A percentile compares a stretch with the other conserved stretches of the same genome.
Conservation (phyloP, 352 stramenopile species). For the Pythium rishiriense region DNA sequence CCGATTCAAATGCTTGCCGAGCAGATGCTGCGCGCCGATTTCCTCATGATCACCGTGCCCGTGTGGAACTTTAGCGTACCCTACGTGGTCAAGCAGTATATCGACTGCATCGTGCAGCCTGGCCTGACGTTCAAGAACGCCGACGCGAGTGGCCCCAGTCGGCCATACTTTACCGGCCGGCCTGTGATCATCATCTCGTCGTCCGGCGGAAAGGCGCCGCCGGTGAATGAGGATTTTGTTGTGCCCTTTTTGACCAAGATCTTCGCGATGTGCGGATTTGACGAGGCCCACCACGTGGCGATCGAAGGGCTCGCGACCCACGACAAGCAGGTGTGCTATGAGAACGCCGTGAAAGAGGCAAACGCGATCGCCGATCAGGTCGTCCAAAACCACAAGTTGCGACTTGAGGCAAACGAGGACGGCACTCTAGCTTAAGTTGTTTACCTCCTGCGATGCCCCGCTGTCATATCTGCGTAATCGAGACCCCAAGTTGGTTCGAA, state of each 20-base stretch:
- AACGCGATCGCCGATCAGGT: slow-evolving; percentile 63
- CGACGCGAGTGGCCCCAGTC: slow-evolving; percentile 53
- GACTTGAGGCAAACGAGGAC: slow-evolving; percentile 42
- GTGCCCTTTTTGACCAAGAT: slow-evolving; percentile 73
- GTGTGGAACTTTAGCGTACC: slow-evolving; percentile 82
- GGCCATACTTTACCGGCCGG: slow-evolving; percentile 56
- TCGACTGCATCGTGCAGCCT: slow-evolving; percentile 76
- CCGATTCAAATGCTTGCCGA: slow-evolving; percentile 63
- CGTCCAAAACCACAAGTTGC: slow-evolving; percentile 55
- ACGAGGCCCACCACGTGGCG: slow-evolving; percentile 62
- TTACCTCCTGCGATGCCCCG: neutral
- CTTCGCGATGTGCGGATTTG: slow-evolving; percentile 76
- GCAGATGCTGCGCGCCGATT: slow-evolving; percentile 70
- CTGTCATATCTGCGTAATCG: neutral
- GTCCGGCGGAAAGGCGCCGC: slow-evolving; percentile 62
- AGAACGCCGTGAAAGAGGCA: slow-evolving; percentile 52
- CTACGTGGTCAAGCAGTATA: slow-evolving; percentile 85
- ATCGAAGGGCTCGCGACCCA: slow-evolving; percentile 61
- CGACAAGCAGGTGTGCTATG: slow-evolving; percentile 65
- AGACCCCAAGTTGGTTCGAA: no score
- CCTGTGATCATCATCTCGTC: slow-evolving; percentile 78
- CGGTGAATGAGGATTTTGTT: slow-evolving; percentile 61
- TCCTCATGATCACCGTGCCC: slow-evolving; percentile 72
- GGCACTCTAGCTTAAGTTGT: neutral
- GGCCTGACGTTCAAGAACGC: slow-evolving; percentile 71